Base-by-base conservation (phyloP, 495 filamentous ascomycete species). In the Clavariopsis aquatica region DNA sequence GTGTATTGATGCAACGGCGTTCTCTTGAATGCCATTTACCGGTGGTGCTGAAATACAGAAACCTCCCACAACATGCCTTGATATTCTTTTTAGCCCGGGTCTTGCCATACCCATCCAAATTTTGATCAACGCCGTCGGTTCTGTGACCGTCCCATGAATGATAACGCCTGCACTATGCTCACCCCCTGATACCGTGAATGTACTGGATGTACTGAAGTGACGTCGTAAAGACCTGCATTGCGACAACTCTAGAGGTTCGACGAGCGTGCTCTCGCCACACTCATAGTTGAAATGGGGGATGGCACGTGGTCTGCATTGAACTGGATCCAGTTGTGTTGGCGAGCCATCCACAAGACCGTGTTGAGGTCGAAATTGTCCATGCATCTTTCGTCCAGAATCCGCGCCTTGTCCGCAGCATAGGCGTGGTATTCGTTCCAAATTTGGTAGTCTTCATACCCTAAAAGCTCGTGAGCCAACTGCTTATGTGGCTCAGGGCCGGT, bases 361-460 rank as follows among this genome's bases (percentile, higher is more conserved):
- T 52, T 46, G 3, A 57, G 38, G 43, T 84, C 80, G 69, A 83
- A 83, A 22, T 57, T 56, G 10, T 77, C 72, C 68, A 87, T 85
- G 70, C 83, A 84, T 8, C 69, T 60, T 60, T 80, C 75, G 70
- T 87, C 85, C 2, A 81, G 73, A 2, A 74, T 49, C 28, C 85
- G 79, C 22, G 77, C 75, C 63, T 95, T 95, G 2, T 84, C 81
- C 43, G 79, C 81, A 5, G 91, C 86, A 68, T 84, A 90, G 12
- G 73, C 76, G 57, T 77, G 75, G 72, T 93, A 96, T 71, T 96
- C 91, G 27, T 78, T 71, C 31, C 31, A 57, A 20, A 57, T 31
- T 17, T 43, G 20, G 9, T 34, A 46, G n/a, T 17, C 5, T 17
- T 51, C 43, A 15, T 60, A 28, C 17, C 20, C 28, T 60, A 15